Conservation (phyloP, 2,329 filamentous ascomycete genomes). For the Fusarium brevicatenulatum region DNA sequence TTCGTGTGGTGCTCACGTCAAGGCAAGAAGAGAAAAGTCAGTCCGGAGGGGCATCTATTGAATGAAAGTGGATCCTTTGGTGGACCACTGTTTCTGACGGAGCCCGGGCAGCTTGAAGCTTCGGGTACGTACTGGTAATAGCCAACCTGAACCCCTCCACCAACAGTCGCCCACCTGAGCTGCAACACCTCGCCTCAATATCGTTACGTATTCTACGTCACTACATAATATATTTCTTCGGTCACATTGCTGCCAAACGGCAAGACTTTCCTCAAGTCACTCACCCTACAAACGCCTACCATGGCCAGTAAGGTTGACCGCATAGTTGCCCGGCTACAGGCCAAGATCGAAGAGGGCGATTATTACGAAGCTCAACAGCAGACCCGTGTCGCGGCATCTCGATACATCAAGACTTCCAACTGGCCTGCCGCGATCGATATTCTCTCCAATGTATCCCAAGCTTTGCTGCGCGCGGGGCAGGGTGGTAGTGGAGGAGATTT, state of each 20-base stretch:
- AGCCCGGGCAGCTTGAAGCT: constrained; percentile 12
- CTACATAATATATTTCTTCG: constrained; percentile 5
- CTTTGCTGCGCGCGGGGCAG: constrained; percentile 90
- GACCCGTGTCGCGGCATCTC: constrained; percentile 91
- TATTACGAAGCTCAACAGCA: constrained; percentile 99
- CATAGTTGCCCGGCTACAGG: constrained; percentile 75
- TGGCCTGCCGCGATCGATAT: constrained; percentile 89
- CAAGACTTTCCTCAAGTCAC: neutral
- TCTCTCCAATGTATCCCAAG: constrained; percentile 82
- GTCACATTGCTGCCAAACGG: neutral
- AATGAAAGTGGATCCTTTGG: no score
- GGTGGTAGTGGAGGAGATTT: constrained; percentile 93
- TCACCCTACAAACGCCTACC: neutral
- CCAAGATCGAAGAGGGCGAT: constrained; percentile 89
- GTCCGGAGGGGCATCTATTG: neutral
- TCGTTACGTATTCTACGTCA: constrained; percentile 34
- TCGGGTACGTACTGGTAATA: constrained; percentile 22
- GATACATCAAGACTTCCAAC: constrained; percentile 89
- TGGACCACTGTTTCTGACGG: neutral
- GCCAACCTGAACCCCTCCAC: constrained; percentile 35
- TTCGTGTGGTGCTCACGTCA: neutral
- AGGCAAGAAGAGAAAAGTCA: neutral
- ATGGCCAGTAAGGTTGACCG: constrained; percentile 56
- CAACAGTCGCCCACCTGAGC: constrained; percentile 18
- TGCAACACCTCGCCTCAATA: constrained; percentile 22